These are phyloP conservation scores for Aspergillus thermomutatus DNA, from an alignment of 2,329 filamentous ascomycete species.

Conservation along the genomic window DNA sequence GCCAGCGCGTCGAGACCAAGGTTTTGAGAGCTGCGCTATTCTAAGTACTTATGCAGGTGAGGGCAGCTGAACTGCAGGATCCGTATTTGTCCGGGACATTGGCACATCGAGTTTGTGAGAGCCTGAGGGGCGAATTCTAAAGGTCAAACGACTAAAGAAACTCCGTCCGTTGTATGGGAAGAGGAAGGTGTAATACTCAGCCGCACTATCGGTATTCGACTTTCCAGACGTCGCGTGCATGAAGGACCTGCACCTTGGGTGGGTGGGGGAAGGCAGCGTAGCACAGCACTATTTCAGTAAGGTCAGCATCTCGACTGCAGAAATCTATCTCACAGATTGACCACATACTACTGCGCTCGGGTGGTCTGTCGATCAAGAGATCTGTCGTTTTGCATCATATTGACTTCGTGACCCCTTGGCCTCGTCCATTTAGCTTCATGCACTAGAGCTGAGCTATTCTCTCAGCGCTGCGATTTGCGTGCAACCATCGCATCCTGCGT, in stretches of 20 bases:
- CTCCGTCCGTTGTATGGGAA: slow-evolving; percentile 1
- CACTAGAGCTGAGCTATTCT: slow-evolving; percentile 10
- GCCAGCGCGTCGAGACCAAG: neutral
- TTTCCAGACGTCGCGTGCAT: slow-evolving; percentile 5
- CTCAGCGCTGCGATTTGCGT: slow-evolving; percentile 10
- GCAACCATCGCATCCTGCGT: slow-evolving; percentile 21
- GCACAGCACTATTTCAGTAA: slow-evolving; percentile 20
- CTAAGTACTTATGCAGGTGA: slow-evolving; percentile 17
- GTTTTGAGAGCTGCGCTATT: slow-evolving; percentile 3
- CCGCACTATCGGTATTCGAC: slow-evolving; percentile 8
- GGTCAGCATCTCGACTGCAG: slow-evolving; percentile 18
- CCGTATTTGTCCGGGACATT: slow-evolving; percentile 13
- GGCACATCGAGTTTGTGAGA: slow-evolving; percentile 1
- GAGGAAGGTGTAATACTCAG: slow-evolving; percentile 15
- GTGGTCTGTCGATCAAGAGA: slow-evolving; percentile 12
- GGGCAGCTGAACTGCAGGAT: slow-evolving; percentile 20
- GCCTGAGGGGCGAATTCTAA: slow-evolving; percentile 5
- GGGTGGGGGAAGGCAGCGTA: slow-evolving; percentile 17
- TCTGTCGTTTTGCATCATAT: slow-evolving; percentile 8
- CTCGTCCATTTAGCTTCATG: slow-evolving; percentile 7
- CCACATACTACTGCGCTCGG: slow-evolving; percentile 9
- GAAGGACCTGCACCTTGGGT: slow-evolving; percentile 12
- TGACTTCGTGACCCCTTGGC: slow-evolving; percentile 6
- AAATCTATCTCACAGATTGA: slow-evolving; percentile 11
- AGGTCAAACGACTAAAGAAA: neutral